These are phyloP conservation scores for Leucocoprinus birnbaumii DNA, from an alignment of 768 basidiomycete genomes.

Conservation along the genomic window DNA sequence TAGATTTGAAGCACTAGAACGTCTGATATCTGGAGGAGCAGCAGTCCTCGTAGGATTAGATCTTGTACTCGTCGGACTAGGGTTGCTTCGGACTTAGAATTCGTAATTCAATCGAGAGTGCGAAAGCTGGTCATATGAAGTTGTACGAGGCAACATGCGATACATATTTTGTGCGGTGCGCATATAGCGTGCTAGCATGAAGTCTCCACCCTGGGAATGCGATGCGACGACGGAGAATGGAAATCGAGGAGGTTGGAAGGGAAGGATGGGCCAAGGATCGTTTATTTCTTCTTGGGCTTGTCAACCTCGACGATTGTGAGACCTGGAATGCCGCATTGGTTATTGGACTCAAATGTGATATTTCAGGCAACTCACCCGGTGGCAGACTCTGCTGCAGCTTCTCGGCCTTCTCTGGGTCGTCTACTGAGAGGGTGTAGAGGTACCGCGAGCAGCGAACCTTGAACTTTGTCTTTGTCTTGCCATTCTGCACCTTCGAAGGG, in stretches of 20 bases:
- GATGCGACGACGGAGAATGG: slow-evolving; percentile 8
- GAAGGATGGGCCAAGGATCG: neutral
- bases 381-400: slow-evolving; percentile 95
- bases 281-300: slow-evolving; percentile 76
- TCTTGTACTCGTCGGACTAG: neutral
- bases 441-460: slow-evolving; percentile 97
- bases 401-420: slow-evolving; percentile 98
- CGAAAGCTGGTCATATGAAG: neutral
- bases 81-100: neutral
- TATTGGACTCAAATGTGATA: neutral
- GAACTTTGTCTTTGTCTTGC: slow-evolving; percentile 91
- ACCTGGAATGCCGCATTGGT: slow-evolving; percentile 37
- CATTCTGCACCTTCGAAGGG: slow-evolving; percentile 58
- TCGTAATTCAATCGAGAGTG: neutral
- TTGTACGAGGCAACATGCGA: slow-evolving; percentile 4
- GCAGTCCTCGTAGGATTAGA: slow-evolving; percentile 16
- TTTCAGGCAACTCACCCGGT: slow-evolving; percentile 65
- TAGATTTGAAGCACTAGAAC: slow-evolving; percentile 13
- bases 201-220: neutral
- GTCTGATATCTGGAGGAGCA: slow-evolving; percentile 19
- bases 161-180: slow-evolving; percentile 6
- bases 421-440: slow-evolving; percentile 94
- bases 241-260: slow-evolving; percentile 10
- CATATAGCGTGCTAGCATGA: slow-evolving; percentile 16
- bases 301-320: slow-evolving; percentile 71